Percentiles rank a stretch among this genome's conserved stretches.
Evolutionary conservation across 495 filamentous ascomycete species (phyloP).

Genomic region (Evernia prunastri): DNA sequence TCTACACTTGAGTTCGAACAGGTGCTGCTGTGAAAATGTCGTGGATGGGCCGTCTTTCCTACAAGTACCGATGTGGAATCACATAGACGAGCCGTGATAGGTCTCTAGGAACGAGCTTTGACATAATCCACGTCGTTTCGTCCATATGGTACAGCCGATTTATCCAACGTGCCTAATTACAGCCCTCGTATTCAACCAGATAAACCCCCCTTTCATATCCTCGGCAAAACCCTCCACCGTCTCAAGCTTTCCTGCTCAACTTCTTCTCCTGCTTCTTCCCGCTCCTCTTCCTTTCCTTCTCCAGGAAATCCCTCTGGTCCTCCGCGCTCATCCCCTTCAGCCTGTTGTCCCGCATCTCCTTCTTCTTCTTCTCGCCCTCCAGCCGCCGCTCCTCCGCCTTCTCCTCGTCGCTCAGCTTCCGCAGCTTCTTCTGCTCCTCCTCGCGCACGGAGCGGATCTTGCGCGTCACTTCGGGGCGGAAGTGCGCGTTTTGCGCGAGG

Average conservation of each 20-base stretch:
- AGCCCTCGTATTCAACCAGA: not conserved
- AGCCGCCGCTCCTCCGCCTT: conserved; percentile 81
- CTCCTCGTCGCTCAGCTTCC: conserved; percentile 79
- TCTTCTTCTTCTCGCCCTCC: conserved; percentile 78
- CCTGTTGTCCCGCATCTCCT: conserved; percentile 81
- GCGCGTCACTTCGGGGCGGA: conserved; percentile 81
- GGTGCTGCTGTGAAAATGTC: not conserved
- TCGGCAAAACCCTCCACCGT: not conserved
- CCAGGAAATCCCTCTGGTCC: conserved; percentile 91
- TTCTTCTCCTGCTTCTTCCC: conserved; percentile 66
- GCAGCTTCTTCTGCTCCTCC: conserved; percentile 71
- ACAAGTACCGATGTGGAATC: not conserved
- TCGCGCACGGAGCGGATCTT: conserved; percentile 77
- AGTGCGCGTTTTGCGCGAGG: conserved; percentile 69
- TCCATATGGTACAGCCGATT: not conserved
- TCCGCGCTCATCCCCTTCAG: conserved; percentile 81
- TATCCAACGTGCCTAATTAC: not conserved
- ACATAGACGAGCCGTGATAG: not conserved
- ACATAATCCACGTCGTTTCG: not conserved
- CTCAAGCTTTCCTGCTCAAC: conserved; percentile 46
- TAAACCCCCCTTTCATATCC: not conserved
- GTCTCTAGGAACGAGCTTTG: not conserved
- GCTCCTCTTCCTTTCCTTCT: conserved; percentile 82
- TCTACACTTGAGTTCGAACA: not conserved
- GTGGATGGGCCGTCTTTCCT: not conserved